These are phyloP conservation scores for Iberis pinnata DNA, from an alignment of 345 rosid genomes.

Conservation along the genomic window DNA sequence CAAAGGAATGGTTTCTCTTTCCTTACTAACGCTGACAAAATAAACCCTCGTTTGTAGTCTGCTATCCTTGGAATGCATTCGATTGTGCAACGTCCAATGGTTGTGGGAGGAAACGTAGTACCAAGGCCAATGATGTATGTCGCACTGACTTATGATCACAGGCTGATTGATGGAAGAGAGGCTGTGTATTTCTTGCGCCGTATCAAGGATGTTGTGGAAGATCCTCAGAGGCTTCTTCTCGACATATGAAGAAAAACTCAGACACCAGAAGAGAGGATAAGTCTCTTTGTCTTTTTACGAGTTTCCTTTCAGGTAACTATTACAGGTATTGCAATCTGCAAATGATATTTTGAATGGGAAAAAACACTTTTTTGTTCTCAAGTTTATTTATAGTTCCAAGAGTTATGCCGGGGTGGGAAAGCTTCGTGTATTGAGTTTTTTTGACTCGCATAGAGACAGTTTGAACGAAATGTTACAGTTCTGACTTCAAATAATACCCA, in stretches of 20 bases:
- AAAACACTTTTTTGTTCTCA: too few species aligned
- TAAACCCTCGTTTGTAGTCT: slow-evolving; percentile 39
- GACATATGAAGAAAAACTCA: slow-evolving; percentile 35
- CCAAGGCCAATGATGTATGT: slow-evolving; percentile 93
- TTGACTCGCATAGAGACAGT: background rate
- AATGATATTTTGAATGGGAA: slow-evolving; percentile 6
- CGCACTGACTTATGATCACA: slow-evolving; percentile 79
- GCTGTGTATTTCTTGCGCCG: slow-evolving; percentile 84
- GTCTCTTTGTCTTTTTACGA: slow-evolving; percentile 6
- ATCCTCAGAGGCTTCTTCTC: slow-evolving; percentile 77
- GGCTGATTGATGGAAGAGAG: slow-evolving; percentile 93
- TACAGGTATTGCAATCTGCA: slow-evolving; percentile 12
- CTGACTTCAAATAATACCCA: background rate
- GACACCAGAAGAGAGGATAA: background rate
- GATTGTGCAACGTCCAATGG: slow-evolving; percentile 79
- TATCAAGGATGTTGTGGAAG: slow-evolving; percentile 82
- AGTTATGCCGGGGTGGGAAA: background rate
- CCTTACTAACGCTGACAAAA: background rate
- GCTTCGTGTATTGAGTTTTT: too few species aligned
- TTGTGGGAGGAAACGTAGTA: slow-evolving; percentile 64
- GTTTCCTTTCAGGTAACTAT: slow-evolving; percentile 22
- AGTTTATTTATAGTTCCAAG: too few species aligned
- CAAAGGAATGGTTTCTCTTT: background rate
- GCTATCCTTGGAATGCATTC: slow-evolving; percentile 93
- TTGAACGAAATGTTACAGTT: background rate